phyloP scores from a whole-genome alignment of 768 basidiomycete species.

The Lactarius pseudohatsudake region DNA sequence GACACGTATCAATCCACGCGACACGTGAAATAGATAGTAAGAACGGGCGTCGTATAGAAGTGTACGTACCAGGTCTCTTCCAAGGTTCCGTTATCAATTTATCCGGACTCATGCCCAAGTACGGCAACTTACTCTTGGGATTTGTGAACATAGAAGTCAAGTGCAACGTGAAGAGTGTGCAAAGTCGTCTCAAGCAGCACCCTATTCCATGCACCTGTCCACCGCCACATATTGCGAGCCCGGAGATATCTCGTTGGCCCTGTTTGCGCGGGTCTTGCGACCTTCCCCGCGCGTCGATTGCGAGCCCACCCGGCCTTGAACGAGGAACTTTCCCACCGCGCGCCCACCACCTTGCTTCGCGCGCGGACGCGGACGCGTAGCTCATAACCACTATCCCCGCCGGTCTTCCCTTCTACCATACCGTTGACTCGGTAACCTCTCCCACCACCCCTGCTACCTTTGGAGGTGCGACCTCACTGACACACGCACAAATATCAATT shows the following conservation, averaged over 20 bases:
- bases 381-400: background rate
- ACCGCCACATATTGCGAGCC: conserved; percentile 7
- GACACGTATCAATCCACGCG: background rate
- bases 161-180: background rate
- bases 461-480: background rate
- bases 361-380: background rate
- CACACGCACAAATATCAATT: background rate
- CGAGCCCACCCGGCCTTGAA: background rate
- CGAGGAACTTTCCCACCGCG: background rate
- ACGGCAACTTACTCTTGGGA: background rate
- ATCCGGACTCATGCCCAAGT: background rate
- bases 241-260: background rate
- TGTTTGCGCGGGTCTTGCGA: background rate
- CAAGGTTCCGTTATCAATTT: background rate
- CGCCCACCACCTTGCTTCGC: background rate
- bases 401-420: background rate
- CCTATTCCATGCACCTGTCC: background rate
- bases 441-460: background rate
- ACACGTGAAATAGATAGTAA: background rate
- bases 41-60: background rate
- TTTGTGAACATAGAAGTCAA: conserved; percentile 1
- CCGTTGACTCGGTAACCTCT: background rate
- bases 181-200: background rate
- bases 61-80: background rate
- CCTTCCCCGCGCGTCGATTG: conserved; percentile 2